Percentiles rank a stretch among this genome's conserved stretches.
Conservation (phyloP, 2,329 filamentous ascomycete genomes). For the Colletotrichum sp. region DNA sequence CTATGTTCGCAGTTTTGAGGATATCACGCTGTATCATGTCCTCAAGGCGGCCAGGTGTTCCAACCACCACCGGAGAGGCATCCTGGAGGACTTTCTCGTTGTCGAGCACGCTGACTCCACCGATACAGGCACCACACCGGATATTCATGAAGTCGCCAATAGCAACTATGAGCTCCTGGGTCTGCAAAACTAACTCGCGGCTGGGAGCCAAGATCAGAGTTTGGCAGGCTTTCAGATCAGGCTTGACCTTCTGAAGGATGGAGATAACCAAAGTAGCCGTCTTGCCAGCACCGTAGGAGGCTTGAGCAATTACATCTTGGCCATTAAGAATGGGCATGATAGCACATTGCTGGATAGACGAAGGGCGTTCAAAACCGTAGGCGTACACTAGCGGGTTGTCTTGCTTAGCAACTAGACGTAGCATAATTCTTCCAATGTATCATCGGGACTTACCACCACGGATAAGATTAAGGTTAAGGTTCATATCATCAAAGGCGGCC, state of each 20-base stretch:
- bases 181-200: slow-evolving; percentile 98
- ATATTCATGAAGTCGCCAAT: slow-evolving; percentile 99
- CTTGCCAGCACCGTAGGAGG: slow-evolving; percentile 99
- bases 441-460: slow-evolving; percentile 60
- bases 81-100: slow-evolving; percentile 98
- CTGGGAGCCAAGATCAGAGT: slow-evolving; percentile 97
- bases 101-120: slow-evolving; percentile 95
- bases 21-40: slow-evolving; percentile 99
- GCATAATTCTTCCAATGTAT: background rate
- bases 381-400: slow-evolving; percentile 63
- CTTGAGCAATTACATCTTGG: slow-evolving; percentile 99
- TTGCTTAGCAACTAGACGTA: background rate
- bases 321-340: slow-evolving; percentile 99
- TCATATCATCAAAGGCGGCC: slow-evolving; percentile 98
- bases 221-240: slow-evolving; percentile 94
- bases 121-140: slow-evolving; percentile 98
- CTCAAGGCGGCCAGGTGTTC: slow-evolving; percentile 96
- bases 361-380: slow-evolving; percentile 99
- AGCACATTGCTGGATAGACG: slow-evolving; percentile 98
- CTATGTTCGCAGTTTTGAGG: slow-evolving; percentile 96
- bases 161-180: slow-evolving; percentile 98
- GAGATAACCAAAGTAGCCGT: slow-evolving; percentile 99
- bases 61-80: slow-evolving; percentile 95
- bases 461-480: slow-evolving; percentile 94
- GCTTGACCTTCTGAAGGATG: slow-evolving; percentile 97